Evolutionary conservation across 257 asterid genomes (phyloP).

Genomic region (Solanum ossicruentum): DNA sequence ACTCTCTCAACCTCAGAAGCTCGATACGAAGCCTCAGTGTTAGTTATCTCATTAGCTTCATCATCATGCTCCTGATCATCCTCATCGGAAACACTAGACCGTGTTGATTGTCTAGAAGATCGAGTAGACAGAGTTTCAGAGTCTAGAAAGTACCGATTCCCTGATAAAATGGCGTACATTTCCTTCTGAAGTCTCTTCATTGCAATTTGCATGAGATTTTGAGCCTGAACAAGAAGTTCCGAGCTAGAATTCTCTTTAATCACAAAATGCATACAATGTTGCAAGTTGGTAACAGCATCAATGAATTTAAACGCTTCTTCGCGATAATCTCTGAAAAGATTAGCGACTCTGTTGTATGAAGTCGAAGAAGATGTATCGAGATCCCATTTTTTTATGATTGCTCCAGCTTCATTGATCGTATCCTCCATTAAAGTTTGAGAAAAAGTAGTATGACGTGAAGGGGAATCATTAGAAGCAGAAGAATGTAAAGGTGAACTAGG

Average conservation of each 20-base stretch:
- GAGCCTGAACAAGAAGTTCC: constrained; percentile 35
- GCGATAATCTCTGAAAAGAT: constrained; percentile 23
- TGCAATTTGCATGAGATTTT: constrained; percentile 53
- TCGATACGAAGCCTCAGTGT: not conserved
- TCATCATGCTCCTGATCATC: constrained; percentile 29
- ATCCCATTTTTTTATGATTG: constrained; percentile 27
- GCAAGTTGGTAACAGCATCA: constrained; percentile 28
- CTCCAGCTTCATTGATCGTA: constrained; percentile 36
- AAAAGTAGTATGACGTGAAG: constrained; percentile 24
- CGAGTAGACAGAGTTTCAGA: constrained; percentile 40
- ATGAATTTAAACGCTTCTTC: constrained; percentile 31
- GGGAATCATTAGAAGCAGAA: constrained; percentile 7
- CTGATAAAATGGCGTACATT: constrained; percentile 30
- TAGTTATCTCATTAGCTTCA: not conserved
- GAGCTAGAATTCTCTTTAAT: constrained; percentile 24
- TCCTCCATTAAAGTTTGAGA: constrained; percentile 50
- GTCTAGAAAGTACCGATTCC: constrained; percentile 33
- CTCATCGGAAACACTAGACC: constrained; percentile 25
- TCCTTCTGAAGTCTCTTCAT: constrained; percentile 61
- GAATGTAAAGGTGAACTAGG: constrained; percentile 23
- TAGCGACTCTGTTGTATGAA: constrained; percentile 3
- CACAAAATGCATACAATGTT: constrained; percentile 42
- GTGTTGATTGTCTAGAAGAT: constrained; percentile 14
- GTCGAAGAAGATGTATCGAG: constrained; percentile 4
- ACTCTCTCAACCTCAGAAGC: not conserved